Base-by-base conservation (phyloP, 2,329 filamentous ascomycete species). In the Aureobasidium pullulans region DNA sequence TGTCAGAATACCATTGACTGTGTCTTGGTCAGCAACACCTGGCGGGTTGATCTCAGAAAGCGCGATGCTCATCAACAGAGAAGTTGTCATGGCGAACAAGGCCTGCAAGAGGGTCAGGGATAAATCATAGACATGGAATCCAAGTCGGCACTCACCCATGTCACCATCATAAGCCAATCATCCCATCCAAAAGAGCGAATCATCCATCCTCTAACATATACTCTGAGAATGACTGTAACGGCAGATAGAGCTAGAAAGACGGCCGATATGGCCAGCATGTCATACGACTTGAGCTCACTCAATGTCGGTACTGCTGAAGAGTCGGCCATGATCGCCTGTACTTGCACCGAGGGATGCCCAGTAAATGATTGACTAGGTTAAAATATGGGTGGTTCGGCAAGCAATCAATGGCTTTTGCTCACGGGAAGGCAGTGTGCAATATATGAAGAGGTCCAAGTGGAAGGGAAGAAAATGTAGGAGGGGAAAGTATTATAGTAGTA, bases 121-220 rank as follows among this genome's bases (percentile, higher is more conserved):
- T 3, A 6, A 28, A 2, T 1, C 13, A n/a, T 19, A n/a, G 8
- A 11, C 5, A 28, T 15, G n/a, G 8, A 23, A 5, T 10, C 46
- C 36, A 50, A 4, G 34, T 36, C 8, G 8, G 16, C 15, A 60
- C 68, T 59, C 66, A 77, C 75, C 36, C 66, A 66, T 7, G 75
- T 71, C 15, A 76, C 54, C 4, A 76, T 62, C 67, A 77, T 75
- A 2, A 69, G 66, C 13, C 64, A 67, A 64, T 79, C 76, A 59
- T 79, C 76, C 71, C 73, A 75, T 2, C 76, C 75, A 59, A 76
- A 74, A 46, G 67, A 73, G 15, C 69, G 65, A 37, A 75, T 73
- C 31, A 77, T 63, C 34, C 64, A 66, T 1, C 68, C 68, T 40
- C 76, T 70, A 10, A 75, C 75, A 68, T 71, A 77, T 46, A 73